Base-by-base conservation (phyloP, 169 alveolate species). In the Plasmodium gallinaceum region DNA sequence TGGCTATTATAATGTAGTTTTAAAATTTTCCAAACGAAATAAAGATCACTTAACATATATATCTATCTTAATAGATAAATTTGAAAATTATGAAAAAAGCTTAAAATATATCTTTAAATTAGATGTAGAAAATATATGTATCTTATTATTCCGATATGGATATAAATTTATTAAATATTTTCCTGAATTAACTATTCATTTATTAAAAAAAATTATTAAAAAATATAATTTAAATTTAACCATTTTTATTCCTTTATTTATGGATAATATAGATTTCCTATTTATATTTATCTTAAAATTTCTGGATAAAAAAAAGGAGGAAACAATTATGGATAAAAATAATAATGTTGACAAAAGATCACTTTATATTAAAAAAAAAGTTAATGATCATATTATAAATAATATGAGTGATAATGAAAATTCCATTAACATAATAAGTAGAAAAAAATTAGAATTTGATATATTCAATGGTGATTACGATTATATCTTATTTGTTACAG, bases 381-480 rank as follows among this genome's bases (percentile, higher is more conserved):
- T 12, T 32, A 43, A 43, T 0, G 22, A 43, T 24, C 32, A n/a
- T 8, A 24, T 54, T 22, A 9, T 24, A 24, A 32, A 66, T 32
- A 54, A 69, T 24, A 37, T 14, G 14, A 39, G 60, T 7, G 48
- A 10, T 4, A 14, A 37, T 1, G 58, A 69, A 32, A 54, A 69
- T 46, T 22, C 64, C 14, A 32, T 52, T 20, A 66, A 51, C 43
- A 26, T 64, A 37, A 58, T 78, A 9, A 64, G 45, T 48, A 65
- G 51, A 26, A 78, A 32, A 64, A 62, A 78, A 42, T 58, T 78
- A 18, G 78, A 78, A 26, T 78, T 78, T 22, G 80, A 78, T 32
- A 78, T 78, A 24, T 78, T 65, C 58, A 78, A 78, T 78, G 89
- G 76, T 20, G 89, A 78, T 24, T 78, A 78, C 42, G 89, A 78